Conservation (phyloP, 169 alveolate genomes). For the Plasmodium berghei region DNA sequence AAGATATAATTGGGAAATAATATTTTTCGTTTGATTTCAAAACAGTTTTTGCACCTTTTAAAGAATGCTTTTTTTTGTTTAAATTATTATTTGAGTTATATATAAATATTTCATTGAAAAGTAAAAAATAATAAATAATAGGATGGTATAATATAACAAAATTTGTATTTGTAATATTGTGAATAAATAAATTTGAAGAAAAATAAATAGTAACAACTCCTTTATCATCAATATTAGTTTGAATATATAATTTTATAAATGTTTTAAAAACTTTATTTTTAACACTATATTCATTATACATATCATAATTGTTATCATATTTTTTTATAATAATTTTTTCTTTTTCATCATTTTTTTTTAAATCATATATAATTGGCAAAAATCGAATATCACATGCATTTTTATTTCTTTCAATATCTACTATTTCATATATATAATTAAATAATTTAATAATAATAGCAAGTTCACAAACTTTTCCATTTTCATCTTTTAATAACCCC, state of each 20-base stretch:
- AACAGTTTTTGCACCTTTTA: background rate
- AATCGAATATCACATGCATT: slow-evolving; percentile 59
- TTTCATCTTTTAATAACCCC: slow-evolving; percentile 51
- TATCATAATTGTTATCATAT: slow-evolving; percentile 35
- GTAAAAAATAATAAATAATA: slow-evolving; percentile 23
- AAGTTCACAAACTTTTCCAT: slow-evolving; percentile 55
- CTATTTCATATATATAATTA: slow-evolving; percentile 45
- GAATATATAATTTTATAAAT: slow-evolving; percentile 54
- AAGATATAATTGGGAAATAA: slow-evolving; percentile 37
- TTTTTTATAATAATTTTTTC: slow-evolving; percentile 46
- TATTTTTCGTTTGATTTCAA: slow-evolving; percentile 22
- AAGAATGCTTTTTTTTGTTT: background rate
- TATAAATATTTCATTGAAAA: background rate
- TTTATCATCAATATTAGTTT: slow-evolving; percentile 55
- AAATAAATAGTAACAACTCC: slow-evolving; percentile 61
- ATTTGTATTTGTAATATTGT: slow-evolving; percentile 31
- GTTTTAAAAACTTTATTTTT: slow-evolving; percentile 54
- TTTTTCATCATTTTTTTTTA: slow-evolving; percentile 39
- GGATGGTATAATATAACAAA: slow-evolving; percentile 58
- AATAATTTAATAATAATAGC: slow-evolving; percentile 42
- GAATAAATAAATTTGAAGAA: slow-evolving; percentile 40
- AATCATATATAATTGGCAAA: slow-evolving; percentile 43
- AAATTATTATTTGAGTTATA: background rate
- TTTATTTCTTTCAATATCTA: slow-evolving; percentile 53
- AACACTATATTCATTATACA: slow-evolving; percentile 43